A percentile compares a stretch with the other conserved stretches of the same genome.
Evolutionary conservation across 352 stramenopile genomes (phyloP).

Genomic region (Phytophthora pseudosyringae): DNA sequence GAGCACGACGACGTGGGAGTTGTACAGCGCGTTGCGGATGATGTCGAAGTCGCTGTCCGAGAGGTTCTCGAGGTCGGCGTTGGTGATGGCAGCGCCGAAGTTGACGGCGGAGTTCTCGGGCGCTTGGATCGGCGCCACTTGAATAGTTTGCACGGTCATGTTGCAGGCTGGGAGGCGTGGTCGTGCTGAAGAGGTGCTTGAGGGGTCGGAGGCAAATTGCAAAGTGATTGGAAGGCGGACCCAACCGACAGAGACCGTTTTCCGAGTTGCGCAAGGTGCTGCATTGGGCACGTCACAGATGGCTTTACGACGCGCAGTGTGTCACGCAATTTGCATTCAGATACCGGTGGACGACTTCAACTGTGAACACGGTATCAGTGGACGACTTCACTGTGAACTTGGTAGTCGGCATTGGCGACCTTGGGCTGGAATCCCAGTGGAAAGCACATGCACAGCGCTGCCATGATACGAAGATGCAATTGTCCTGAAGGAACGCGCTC

Average conservation of each 20-base stretch:
- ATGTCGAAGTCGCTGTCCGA: conserved; percentile 27
- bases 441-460: too few relatives aligned
- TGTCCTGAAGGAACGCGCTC: too few relatives aligned
- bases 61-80: conserved; percentile 35
- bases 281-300: conserved; percentile 5
- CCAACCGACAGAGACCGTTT: conserved; percentile 8
- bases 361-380: neutral
- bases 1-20: conserved; percentile 38
- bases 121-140: conserved; percentile 27
- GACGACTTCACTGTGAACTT: too few relatives aligned
- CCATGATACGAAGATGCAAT: too few relatives aligned
- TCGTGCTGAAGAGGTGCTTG: neutral
- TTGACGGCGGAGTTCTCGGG: conserved; percentile 26
- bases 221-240: conserved; percentile 3
- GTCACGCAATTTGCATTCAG: conserved; percentile 24
- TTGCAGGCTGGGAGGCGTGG: neutral
- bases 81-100: conserved; percentile 33
- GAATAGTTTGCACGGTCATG: conserved; percentile 24
- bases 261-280: neutral
- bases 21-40: conserved; percentile 38
- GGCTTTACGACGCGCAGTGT: conserved; percentile 20
- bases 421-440: too few relatives aligned
- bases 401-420: too few relatives aligned
- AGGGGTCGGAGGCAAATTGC: conserved; percentile 10
- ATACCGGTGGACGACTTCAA: neutral